Evolutionary conservation across 495 filamentous ascomycete genomes (phyloP).

Genomic region (Parachaetomium inaequale): DNA sequence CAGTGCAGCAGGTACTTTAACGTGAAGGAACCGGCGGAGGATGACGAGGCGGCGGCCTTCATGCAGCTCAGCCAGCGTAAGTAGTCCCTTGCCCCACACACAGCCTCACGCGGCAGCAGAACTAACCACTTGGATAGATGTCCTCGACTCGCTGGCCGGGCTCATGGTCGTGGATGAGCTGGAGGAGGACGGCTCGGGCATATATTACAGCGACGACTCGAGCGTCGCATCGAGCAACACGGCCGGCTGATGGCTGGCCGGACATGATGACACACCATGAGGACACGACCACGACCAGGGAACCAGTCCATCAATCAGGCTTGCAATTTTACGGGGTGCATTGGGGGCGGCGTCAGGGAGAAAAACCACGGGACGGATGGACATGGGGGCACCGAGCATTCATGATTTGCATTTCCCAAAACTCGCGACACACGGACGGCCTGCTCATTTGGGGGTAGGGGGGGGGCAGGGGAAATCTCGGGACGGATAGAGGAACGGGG

Average conservation of each 20-base stretch:
- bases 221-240: slow-evolving; percentile 41
- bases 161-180: slow-evolving; percentile 50
- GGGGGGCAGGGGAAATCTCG: neutral
- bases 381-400: neutral
- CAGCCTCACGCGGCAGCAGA: neutral
- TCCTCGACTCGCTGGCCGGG: slow-evolving; percentile 40
- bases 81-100: slow-evolving; percentile 18
- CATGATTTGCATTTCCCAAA: neutral
- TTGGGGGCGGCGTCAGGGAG: slow-evolving; percentile 1
- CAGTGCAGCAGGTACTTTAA: slow-evolving; percentile 42
- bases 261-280: slow-evolving; percentile 2
- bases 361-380: neutral
- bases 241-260: slow-evolving; percentile 31
- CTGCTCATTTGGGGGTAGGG: neutral
- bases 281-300: neutral
- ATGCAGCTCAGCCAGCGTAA: slow-evolving; percentile 41
- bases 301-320: neutral
- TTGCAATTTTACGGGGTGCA: neutral
- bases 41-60: slow-evolving; percentile 36
- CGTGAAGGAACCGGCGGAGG: slow-evolving; percentile 37
- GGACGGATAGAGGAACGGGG: slow-evolving; percentile 11
- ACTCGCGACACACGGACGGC: neutral
- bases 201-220: slow-evolving; percentile 42
- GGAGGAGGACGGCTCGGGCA: slow-evolving; percentile 56
- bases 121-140: slow-evolving; percentile 35